Evolutionary conservation across 768 basidiomycete species (phyloP).

Genomic region (Multifurca ochricompacta): DNA sequence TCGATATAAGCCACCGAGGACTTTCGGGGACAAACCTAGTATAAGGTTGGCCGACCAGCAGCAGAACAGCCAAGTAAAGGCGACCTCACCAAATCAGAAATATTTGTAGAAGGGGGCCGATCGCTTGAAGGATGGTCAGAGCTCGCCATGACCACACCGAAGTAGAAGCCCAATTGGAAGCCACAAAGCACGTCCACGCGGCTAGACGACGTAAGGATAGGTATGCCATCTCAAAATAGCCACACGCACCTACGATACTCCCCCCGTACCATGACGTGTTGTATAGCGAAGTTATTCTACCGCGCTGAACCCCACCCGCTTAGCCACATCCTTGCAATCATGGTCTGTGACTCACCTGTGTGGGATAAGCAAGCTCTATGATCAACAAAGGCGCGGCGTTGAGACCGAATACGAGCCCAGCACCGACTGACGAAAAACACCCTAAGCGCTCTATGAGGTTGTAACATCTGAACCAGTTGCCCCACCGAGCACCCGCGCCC

Average conservation of each 20-base stretch:
- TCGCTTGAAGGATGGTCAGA: conserved; percentile 55
- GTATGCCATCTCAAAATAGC: conserved; percentile 24
- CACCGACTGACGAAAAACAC: conserved; percentile 40
- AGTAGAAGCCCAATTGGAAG: conserved; percentile 27
- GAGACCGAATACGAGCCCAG: conserved; percentile 52
- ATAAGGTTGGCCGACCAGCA: background rate
- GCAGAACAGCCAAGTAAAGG: background rate
- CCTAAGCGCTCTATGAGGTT: background rate
- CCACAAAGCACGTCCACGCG: conserved; percentile 41
- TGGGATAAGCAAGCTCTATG: conserved; percentile 63
- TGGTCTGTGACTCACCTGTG: conserved; percentile 38
- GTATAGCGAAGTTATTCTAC: conserved; percentile 55
- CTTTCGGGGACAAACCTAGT: conserved; percentile 59
- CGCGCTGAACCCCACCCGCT: conserved; percentile 32
- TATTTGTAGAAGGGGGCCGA: conserved; percentile 50
- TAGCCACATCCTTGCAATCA: background rate
- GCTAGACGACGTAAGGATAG: conserved; percentile 23
- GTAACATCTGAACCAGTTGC: conserved; percentile 6
- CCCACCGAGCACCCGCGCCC: conserved; percentile 47
- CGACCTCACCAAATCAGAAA: conserved; percentile 40
- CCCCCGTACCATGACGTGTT: conserved; percentile 74
- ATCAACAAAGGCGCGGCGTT: conserved; percentile 59
- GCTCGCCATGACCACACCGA: conserved; percentile 58
- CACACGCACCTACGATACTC: conserved; percentile 45
- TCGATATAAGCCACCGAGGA: conserved; percentile 57